Evolutionary conservation across 2,329 filamentous ascomycete species (phyloP), one percentile per base, ranked within the genome.

Genomic region (Tolypocladium guangdongense): DNA sequence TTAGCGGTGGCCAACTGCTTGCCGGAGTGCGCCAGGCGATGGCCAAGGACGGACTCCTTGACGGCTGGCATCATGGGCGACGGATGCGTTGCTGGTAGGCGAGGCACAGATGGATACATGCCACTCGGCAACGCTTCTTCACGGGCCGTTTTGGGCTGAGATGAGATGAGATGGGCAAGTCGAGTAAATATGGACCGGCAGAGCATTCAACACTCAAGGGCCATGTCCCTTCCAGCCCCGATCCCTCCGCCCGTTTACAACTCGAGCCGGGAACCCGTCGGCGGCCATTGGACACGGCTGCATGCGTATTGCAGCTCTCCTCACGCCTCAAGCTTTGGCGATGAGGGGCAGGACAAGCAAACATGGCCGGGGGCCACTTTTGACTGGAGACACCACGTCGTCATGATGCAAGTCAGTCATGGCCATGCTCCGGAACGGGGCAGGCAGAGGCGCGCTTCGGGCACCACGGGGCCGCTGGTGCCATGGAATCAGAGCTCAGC

Each of bases 1-100:
- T 30, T 46, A 46, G 39, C 18, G 5, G 43, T 61, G 43, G 53
- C 53, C 49, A 58, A 52, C 33, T 61, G 52, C 58, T 64, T 64
- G 52, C 54, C 50, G 33, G 32, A 11, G 2, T 50, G 52, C 36
- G 50, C 37, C 54, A 49, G 39, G 41, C 32, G 22, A 46, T 49
- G 48, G 51, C 46, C 32, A 36, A 54, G 57, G 55, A 53, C 51
- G 22, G 52, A 57, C 52, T 56, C 51, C 58, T 55, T 58, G 41
- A 50, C 60, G 48, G 49, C 57, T 36, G 53, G 60, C 59, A 60
- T 60, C 27, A 14, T 32, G 43, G 27, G 43, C 43, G 27, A 20
- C 14, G 43, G 12, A 3, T 5, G 20, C 24, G 30, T 22, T 27
- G 27, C 14, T 24, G 14, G 22, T 43, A n/a, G 22, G 20, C 39